Evolutionary conservation across 176 grass and related monocot species (phyloP), one percentile per base, ranked within the genome.

Genomic region (Cenchrus fungigraminus): DNA sequence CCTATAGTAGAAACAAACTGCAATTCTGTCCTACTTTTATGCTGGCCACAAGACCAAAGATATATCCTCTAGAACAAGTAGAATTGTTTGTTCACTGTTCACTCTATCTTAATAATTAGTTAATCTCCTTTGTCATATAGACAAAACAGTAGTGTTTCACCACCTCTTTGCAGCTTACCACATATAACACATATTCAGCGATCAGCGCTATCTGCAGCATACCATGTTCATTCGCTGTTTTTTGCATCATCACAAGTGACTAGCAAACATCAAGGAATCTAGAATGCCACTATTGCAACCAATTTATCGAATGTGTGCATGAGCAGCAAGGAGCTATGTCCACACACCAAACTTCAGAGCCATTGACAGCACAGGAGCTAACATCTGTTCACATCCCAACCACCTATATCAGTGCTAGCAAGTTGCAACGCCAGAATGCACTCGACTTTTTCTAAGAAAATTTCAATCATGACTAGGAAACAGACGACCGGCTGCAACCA

Each of bases 361-460:
- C 59, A 20, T 13, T 74, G 57, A 12, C 68, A 29, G 65, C 60
- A 73, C 32, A 71, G 57, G 68, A 78, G 73, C 40, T 42, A 76
- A 15, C 0, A 20, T 45, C 31, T 29, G 46, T 73, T 37, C 54
- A 62, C 45, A 77, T 31, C 8, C 81, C 53, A 74, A 75, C 72
- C 31, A 78, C 32, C 70, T 8, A 77, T 8, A 77, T 37, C 51
- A 76, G 51, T 52, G n/a, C 22, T 55, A 63, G 6, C 32, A 40
- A 4, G 37, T 40, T 40, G 37, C 37, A 56, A 49, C 34, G 13
- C 10, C 77, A 80, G 71, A 77, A 71, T 45, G 64, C 40, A 47
- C 51, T 74, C 3, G 28, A 52, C 19, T 9, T 83, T 56, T 83
- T 56, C 60, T 31, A 77, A 81, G 4, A 9, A 63, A 67, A 69